phyloP scores from a whole-genome alignment of 768 basidiomycete genomes.

The Collybiopsis confluens region DNA sequence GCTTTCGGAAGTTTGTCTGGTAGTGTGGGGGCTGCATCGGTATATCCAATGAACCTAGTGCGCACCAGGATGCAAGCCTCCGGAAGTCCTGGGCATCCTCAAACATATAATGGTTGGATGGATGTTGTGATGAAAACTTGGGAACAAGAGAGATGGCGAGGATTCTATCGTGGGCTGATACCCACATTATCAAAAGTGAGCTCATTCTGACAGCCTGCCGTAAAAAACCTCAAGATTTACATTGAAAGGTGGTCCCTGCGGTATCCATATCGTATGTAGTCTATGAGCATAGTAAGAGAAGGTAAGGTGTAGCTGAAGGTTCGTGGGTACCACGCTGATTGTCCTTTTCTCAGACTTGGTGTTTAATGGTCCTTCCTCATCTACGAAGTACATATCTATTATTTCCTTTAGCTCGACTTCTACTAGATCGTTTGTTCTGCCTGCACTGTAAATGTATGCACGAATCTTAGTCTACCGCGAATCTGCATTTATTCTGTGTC shows the following conservation, averaged over 20 bases:
- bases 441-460: background rate
- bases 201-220: background rate
- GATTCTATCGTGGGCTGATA: constrained; percentile 89
- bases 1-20: constrained; percentile 93
- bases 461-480: background rate
- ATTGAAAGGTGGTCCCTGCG: constrained; percentile 79
- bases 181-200: constrained; percentile 88
- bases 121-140: constrained; percentile 84
- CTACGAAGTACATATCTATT: too few species aligned
- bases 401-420: background rate
- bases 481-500: too few species aligned
- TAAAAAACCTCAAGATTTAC: background rate
- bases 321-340: constrained; percentile 10
- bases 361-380: constrained; percentile 15
- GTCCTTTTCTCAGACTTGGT: constrained; percentile 28
- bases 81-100: constrained; percentile 92
- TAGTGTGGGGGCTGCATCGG: constrained; percentile 88
- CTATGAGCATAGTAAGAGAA: constrained; percentile 82
- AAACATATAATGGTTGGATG: constrained; percentile 80
- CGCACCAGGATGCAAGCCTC: constrained; percentile 95
- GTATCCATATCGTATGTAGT: constrained; percentile 98
- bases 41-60: constrained; percentile 89
- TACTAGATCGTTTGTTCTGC: background rate
- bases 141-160: constrained; percentile 84
- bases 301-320: constrained; percentile 36